These are phyloP conservation scores for Alternaria tenuissima DNA, from an alignment of 2,329 filamentous ascomycete species.

Conservation along the genomic window DNA sequence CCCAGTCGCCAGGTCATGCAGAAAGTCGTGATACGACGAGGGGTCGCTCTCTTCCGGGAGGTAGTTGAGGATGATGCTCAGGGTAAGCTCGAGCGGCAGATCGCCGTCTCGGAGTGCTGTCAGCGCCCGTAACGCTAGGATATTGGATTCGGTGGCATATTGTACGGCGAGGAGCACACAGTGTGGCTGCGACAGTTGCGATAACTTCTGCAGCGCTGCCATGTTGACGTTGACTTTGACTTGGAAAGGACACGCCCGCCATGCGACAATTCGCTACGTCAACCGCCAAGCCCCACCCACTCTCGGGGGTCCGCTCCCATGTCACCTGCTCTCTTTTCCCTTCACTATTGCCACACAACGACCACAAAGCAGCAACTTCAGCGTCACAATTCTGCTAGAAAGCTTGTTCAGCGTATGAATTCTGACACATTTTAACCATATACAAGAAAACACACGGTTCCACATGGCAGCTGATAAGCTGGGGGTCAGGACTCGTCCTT, in stretches of 20 bases:
- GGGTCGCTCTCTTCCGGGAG: constrained; percentile 76
- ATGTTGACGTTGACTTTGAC: constrained; percentile 18
- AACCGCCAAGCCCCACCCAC: constrained; percentile 24
- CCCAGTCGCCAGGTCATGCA: constrained; percentile 65
- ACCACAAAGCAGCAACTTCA: background rate
- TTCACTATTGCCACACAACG: background rate
- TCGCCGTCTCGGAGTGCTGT: constrained; percentile 64
- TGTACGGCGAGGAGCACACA: constrained; percentile 77
- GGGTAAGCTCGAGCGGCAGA: constrained; percentile 69
- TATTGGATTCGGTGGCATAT: constrained; percentile 71
- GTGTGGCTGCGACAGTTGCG: constrained; percentile 69
- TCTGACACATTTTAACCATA: background rate
- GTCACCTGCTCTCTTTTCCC: background rate
- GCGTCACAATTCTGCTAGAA: no score
- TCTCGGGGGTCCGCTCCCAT: constrained; percentile 22
- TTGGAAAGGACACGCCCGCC: constrained; percentile 24
- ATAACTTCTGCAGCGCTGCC: constrained; percentile 38
- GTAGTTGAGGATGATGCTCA: constrained; percentile 78
- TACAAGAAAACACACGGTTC: background rate
- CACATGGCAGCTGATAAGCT: background rate
- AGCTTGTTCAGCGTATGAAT: no score
- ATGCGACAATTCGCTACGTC: constrained; percentile 25
- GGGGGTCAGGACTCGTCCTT: no score
- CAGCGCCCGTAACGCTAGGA: constrained; percentile 68
- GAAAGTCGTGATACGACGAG: constrained; percentile 67